A percentile compares a stretch with the other conserved stretches of the same genome.
Evolutionary conservation across 208 protist species (phyloP).

Genomic region (Leishmania lainsoni): DNA sequence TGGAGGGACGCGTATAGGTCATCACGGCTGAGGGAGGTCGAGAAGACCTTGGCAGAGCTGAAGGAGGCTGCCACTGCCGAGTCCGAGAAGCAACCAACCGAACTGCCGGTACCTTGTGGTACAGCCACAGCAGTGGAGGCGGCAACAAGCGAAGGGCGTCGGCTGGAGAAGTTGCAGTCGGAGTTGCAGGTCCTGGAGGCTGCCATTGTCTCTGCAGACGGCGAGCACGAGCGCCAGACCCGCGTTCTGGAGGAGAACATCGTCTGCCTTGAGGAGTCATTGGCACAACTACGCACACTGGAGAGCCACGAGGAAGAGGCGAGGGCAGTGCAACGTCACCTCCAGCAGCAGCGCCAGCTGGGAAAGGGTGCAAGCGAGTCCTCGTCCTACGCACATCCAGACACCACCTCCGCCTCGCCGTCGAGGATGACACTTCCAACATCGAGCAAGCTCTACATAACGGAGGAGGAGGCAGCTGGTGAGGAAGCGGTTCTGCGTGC

Average conservation of each 20-base stretch:
- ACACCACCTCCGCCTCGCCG: not conserved
- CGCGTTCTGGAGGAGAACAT: not conserved
- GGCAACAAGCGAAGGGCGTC: not conserved
- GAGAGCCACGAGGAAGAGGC: slow-evolving; percentile 11
- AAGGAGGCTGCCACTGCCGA: not conserved
- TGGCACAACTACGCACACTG: slow-evolving; percentile 1
- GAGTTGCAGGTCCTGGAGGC: slow-evolving; percentile 24
- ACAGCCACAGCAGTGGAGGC: not conserved
- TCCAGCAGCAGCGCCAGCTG: not conserved
- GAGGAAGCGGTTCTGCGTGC: slow-evolving; percentile 30
- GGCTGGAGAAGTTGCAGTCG: slow-evolving; percentile 7
- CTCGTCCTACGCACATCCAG: not conserved
- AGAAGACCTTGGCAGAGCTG: slow-evolving; percentile 15
- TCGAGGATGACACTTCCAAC: not conserved
- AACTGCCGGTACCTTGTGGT: not conserved
- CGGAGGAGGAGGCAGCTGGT: slow-evolving; percentile 19
- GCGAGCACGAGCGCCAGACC: slow-evolving; percentile 9
- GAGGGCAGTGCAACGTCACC: slow-evolving; percentile 9
- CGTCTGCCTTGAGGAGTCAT: slow-evolving; percentile 2
- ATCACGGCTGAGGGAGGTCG: slow-evolving; percentile 25
- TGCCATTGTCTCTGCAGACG: slow-evolving; percentile 6
- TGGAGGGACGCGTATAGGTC: slow-evolving; percentile 33
- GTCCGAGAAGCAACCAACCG: not conserved
- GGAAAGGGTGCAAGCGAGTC: not conserved
- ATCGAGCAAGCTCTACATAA: slow-evolving; percentile 24